Percentiles rank a stretch among this genome's conserved stretches.
Conservation (phyloP, 169 alveolate species). For the Plasmodium ovale region DNA sequence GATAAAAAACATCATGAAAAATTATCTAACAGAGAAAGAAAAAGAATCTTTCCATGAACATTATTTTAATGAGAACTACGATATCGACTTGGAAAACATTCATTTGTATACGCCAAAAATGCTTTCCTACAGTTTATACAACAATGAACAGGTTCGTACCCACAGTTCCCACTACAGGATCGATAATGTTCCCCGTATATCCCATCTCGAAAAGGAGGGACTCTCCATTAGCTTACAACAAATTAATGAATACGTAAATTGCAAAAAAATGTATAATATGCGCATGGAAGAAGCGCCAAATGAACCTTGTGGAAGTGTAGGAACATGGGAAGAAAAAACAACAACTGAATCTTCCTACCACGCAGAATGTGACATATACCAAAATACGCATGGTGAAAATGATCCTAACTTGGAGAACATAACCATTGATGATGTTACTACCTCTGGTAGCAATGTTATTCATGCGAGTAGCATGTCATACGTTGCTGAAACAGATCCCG, state of each 20-base stretch:
- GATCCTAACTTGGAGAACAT: too few species aligned
- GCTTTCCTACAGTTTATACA: slow-evolving; percentile 4
- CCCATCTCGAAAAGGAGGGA: too few species aligned
- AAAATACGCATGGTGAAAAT: not conserved
- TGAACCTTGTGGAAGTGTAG: not conserved
- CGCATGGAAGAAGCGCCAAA: not conserved
- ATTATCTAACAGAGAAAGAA: slow-evolving; percentile 33
- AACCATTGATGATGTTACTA: too few species aligned
- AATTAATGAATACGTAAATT: too few species aligned
- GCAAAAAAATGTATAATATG: too few species aligned
- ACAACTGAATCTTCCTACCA: not conserved
- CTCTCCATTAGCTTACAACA: too few species aligned
- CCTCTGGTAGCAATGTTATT: too few species aligned
- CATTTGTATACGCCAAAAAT: slow-evolving; percentile 19
- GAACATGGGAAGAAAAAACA: not conserved
- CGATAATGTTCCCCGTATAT: too few species aligned
- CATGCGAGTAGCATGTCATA: too few species aligned
- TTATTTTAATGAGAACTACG: slow-evolving; percentile 37
- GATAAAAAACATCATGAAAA: slow-evolving; percentile 24
- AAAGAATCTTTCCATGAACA: slow-evolving; percentile 12
- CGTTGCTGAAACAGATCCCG: too few species aligned
- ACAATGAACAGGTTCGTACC: too few species aligned
- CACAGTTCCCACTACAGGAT: too few species aligned
- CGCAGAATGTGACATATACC: not conserved
- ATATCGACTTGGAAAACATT: slow-evolving; percentile 53